phyloP scores from a whole-genome alignment of 2,329 filamentous ascomycete genomes.

The Hypoxylon sp. region DNA sequence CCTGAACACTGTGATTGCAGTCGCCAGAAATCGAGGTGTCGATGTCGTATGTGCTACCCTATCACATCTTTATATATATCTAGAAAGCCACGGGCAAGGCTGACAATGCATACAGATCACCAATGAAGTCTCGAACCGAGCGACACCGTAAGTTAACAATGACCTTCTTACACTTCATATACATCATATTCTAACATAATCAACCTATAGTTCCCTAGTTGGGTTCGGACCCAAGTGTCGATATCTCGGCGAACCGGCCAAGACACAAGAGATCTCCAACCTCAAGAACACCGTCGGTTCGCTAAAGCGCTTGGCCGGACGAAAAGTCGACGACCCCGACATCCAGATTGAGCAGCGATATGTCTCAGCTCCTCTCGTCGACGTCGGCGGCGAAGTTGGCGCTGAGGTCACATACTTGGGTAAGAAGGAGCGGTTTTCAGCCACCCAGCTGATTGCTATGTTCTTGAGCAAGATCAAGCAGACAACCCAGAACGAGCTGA shows the following conservation, averaged over 20 bases:
- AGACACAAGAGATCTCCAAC: constrained; percentile 99
- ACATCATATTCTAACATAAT: constrained; percentile 44
- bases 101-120: constrained; percentile 76
- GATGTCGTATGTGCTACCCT: constrained; percentile 85
- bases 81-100: constrained; percentile 38
- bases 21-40: constrained; percentile 97
- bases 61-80: constrained; percentile 12
- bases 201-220: constrained; percentile 81
- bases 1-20: constrained; percentile 96
- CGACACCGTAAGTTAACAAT: constrained; percentile 85
- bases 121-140: constrained; percentile 99
- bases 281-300: constrained; percentile 98
- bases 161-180: constrained; percentile 31
- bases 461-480: constrained; percentile 94
- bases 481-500: constrained; percentile 88
- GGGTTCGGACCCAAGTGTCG: constrained; percentile 94
- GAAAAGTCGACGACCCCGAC: constrained; percentile 90
- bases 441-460: constrained; percentile 94
- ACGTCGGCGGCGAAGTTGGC: constrained; percentile 94
- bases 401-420: constrained; percentile 93
- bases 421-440: constrained; percentile 96
- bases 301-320: constrained; percentile 92
- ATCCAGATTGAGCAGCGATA: constrained; percentile 92
- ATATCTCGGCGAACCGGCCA: constrained; percentile 94
- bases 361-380: constrained; percentile 86